These are phyloP conservation scores for Salmacisia buchloeana DNA, from an alignment of 1,284 basidiomycete species.

Conservation along the genomic window DNA sequence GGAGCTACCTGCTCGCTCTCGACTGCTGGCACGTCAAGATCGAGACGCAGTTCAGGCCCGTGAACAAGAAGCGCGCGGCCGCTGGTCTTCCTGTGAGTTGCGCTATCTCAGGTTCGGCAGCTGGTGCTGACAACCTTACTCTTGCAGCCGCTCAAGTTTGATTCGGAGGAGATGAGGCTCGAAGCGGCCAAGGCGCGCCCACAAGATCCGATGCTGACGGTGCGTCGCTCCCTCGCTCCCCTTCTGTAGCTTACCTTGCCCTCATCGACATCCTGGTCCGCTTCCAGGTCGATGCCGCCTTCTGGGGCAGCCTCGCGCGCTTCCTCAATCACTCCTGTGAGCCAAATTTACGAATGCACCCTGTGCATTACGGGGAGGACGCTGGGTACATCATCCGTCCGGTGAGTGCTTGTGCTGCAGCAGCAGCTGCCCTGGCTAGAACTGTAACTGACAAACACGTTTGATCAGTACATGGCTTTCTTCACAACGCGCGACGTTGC, in stretches of 20 bases:
- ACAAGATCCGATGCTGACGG: neutral
- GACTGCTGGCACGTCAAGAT: slow-evolving; percentile 54
- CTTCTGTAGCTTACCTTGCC: neutral
- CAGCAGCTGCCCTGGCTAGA: too few species aligned
- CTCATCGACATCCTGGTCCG: neutral
- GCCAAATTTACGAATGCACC: slow-evolving; percentile 69
- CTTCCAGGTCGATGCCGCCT: slow-evolving; percentile 23
- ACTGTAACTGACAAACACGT: too few species aligned
- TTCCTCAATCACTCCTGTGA: slow-evolving; percentile 68
- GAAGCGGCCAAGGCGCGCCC: neutral
- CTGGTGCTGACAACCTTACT: neutral
- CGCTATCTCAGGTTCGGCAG: neutral
- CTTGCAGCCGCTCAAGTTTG: neutral
- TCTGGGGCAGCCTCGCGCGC: slow-evolving; percentile 33
- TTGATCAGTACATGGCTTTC: slow-evolving; percentile 54
- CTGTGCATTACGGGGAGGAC: slow-evolving; percentile 65
- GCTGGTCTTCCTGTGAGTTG: neutral
- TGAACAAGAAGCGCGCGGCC: neutral
- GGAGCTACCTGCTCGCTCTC: slow-evolving; percentile 77
- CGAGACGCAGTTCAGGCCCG: neutral
- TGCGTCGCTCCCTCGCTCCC: neutral
- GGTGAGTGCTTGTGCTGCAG: slow-evolving; percentile 53
- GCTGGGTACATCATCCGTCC: slow-evolving; percentile 52
- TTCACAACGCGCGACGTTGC: slow-evolving; percentile 66
- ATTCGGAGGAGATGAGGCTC: neutral